Base-by-base conservation (phyloP, 805 yeast genomes). In the Wickerhamomyces strasburgensis region DNA sequence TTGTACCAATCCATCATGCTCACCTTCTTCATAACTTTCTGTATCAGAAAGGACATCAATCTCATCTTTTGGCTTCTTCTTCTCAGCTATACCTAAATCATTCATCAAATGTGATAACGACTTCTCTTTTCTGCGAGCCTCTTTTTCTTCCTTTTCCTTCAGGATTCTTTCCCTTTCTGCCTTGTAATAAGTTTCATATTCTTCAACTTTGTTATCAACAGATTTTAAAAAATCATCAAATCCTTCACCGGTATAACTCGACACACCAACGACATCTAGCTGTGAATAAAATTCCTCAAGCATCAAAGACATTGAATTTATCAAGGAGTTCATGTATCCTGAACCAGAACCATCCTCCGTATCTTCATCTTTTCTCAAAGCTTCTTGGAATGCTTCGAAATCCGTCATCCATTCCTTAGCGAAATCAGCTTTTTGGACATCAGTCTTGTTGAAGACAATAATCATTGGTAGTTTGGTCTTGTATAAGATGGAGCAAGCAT, bases 341-440 rank as follows among this genome's bases (percentile, higher is more conserved):
- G 90, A 79, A 4, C 80, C 75, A 15, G 78, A 76, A 17, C 72
- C 75, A 26, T 78, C 82, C 46, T 75, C 81, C 34, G 74, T 61
- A 32, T 84, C 88, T 42, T 78, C 78, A 56, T 82, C 83, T 23
- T 70, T 68, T 45, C 71, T 70, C 38, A 90, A 65, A 2, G 95
- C 95, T 16, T 62, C 65, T 60, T 90, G 98, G 68, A 93, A 93
- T 13, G 78, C 70, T 60, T 90, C 97, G 60, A 93, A 93, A 62
- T 93, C 98, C 2, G 81, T 75, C 97, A 93, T 87, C 99, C 99
- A 93, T 48, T 86, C 94, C 54, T 78, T 80, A 16, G 96, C 97
- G 64, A 89, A 88, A 34, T 75, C 81, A 0, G 94, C 85, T 41
- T 82, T 81, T 48, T 80, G 68, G 5, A 84, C 89, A 63, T 93